A percentile compares a stretch with the other conserved stretches of the same genome.
Evolutionary conservation across 805 yeast genomes (phyloP).

Genomic region (Dipodascus albidus): DNA sequence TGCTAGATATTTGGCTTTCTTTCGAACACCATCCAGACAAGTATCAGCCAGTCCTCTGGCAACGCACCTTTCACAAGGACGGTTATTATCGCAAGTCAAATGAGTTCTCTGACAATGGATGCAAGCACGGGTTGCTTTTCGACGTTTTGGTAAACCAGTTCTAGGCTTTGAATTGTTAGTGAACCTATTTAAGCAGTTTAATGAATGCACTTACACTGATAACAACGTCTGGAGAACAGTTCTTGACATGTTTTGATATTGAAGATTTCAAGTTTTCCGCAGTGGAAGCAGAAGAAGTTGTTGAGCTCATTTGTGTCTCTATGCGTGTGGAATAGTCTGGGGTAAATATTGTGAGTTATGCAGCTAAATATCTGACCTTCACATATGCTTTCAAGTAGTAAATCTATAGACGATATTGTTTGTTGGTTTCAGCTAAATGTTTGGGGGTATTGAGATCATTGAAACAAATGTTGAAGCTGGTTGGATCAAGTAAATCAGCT

Average conservation of each 20-base stretch:
- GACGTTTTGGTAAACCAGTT: conserved; percentile 33
- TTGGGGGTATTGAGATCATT: no score
- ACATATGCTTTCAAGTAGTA: no score
- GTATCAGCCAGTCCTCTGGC: conserved; percentile 52
- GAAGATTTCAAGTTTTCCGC: not conserved
- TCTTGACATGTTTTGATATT: conserved; percentile 2
- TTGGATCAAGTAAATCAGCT: no score
- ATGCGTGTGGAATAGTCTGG: no score
- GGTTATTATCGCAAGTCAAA: conserved; percentile 73
- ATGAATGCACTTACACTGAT: conserved; percentile 12
- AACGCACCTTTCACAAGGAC: conserved; percentile 77
- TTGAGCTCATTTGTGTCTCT: not conserved
- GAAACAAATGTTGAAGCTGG: no score
- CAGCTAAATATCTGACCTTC: no score
- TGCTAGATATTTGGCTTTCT: conserved; percentile 67
- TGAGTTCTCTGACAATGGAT: conserved; percentile 85
- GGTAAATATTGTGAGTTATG: no score
- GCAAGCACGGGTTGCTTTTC: conserved; percentile 81
- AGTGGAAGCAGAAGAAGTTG: not conserved
- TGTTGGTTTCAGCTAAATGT: no score
- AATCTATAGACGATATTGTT: no score
- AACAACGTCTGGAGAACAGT: conserved; percentile 10
- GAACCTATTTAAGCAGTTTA: no score
- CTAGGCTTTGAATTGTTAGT: conserved; percentile 15
- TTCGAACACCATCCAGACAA: conserved; percentile 86